A percentile compares a stretch with the other conserved stretches of the same genome.
Conservation (phyloP, 192 early-diverging fungal genomes). For the Backusella macrospora region DNA sequence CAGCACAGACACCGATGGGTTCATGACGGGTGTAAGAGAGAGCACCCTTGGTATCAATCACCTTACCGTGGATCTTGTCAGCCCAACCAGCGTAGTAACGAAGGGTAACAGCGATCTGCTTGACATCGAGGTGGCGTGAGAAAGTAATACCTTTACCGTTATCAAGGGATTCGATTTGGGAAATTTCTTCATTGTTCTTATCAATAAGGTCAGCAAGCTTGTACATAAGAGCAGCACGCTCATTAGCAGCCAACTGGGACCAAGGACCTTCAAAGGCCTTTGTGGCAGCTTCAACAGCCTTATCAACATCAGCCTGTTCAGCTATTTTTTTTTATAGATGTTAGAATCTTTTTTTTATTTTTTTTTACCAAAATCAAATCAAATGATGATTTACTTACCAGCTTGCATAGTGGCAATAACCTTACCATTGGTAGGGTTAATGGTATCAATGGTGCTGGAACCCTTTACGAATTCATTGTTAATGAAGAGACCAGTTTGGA, state of each 20-base stretch:
- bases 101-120: conserved; percentile 59
- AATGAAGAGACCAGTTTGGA: conserved; percentile 70
- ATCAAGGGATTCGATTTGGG: conserved; percentile 69
- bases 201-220: conserved; percentile 62
- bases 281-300: conserved; percentile 69
- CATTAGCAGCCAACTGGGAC: conserved; percentile 47
- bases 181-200: conserved; percentile 50
- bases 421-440: conserved; percentile 72
- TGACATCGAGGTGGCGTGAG: conserved; percentile 64
- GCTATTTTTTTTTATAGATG: conserved; percentile 52
- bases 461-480: conserved; percentile 67
- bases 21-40: conserved; percentile 60
- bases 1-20: conserved; percentile 72
- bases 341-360: conserved; percentile 8
- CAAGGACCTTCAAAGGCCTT: conserved; percentile 54
- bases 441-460: conserved; percentile 56
- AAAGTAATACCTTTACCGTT: conserved; percentile 75
- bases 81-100: conserved; percentile 78
- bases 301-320: conserved; percentile 59
- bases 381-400: conserved; percentile 26
- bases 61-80: conserved; percentile 62
- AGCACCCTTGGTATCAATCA: conserved; percentile 48
- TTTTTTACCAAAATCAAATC: not conserved
- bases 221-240: conserved; percentile 57
- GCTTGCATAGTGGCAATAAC: conserved; percentile 54